Base-by-base conservation (phyloP, 2,329 filamentous ascomycete species). In the Esteya vermicola region DNA sequence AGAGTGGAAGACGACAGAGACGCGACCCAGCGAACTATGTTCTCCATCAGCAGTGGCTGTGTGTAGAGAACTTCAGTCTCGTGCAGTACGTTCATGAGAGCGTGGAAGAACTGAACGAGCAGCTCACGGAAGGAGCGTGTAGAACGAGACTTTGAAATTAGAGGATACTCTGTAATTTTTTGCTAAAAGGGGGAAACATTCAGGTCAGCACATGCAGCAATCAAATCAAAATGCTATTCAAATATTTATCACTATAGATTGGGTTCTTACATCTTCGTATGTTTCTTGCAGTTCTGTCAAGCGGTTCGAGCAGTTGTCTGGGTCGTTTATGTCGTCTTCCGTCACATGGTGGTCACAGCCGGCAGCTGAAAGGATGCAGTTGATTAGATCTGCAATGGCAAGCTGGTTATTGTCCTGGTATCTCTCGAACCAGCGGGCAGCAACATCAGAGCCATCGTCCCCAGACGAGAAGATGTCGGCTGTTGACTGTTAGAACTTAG, bases 1-100 rank as follows among this genome's bases (percentile, higher is more conserved):
- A 89, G 78, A 4, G 77, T 72, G 0, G 86, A 88, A 4, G 85
- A 91, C 3, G 89, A 91, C 81, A 98, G 85, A 43, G 84, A 82
- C 30, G 79, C 80, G 44, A 95, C 69, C 91, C 91, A 98, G 43
- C 84, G 71, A 50, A 86, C 78, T 36, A 96, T 72, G 53, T 93
- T 94, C 55, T 95, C 86, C 52, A 93, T 76, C 38, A 98, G 66
- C 23, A 79, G 72, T 27, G 67, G 62, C 46, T 93, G 81, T 33
- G 72, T 76, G 61, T 93, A 93, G 38, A 98, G 63, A 18, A 84
- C 62, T 20, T 82, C 81, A n/a, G 82, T 82, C 49, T 85, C 78
- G 52, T 93, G 85, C 38, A 94, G 70, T 6, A 85, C 75, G 48
- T 74, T 72, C 48, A 95, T 72, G 19, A 96, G 65, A 0, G 80